Conservation (phyloP, 1,139 yeast species). For the Blastobotrys elegans region DNA sequence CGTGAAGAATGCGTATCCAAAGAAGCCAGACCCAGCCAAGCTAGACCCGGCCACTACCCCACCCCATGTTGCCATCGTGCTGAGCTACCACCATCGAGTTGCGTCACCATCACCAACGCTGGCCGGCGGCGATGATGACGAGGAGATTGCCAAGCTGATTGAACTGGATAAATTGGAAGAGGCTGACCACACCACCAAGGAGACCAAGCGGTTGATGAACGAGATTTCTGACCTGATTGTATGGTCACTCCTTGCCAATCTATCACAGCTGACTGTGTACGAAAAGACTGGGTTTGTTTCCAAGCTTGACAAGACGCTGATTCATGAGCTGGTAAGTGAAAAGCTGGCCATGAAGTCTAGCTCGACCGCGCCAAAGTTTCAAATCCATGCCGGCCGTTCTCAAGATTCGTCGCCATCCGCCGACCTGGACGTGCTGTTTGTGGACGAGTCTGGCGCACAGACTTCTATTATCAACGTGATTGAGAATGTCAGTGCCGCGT, state of each 20-base stretch:
- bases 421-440: conserved; percentile 13
- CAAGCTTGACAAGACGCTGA: neutral
- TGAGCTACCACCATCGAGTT: conserved; percentile 17
- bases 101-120: conserved; percentile 19
- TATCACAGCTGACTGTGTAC: conserved; percentile 22
- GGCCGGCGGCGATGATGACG: conserved; percentile 13
- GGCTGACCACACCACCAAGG: conserved; percentile 14
- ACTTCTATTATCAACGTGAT: conserved; percentile 7
- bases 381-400: neutral
- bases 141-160: neutral
- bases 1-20: neutral
- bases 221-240: conserved; percentile 23
- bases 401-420: neutral
- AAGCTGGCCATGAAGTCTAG: neutral
- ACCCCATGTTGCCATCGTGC: conserved; percentile 20
- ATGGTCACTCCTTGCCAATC: conserved; percentile 17
- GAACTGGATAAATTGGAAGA: conserved; percentile 10
- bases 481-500: conserved; percentile 1
- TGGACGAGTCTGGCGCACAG: conserved; percentile 8
- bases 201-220: conserved; percentile 19
- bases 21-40: neutral
- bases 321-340: neutral
- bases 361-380: neutral
- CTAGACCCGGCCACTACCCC: conserved; percentile 12
- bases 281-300: conserved; percentile 18